A percentile compares a stretch with the other conserved stretches of the same genome.
phyloP scores from a whole-genome alignment of 345 rosid species.

The Eucalyptus melliodora region DNA sequence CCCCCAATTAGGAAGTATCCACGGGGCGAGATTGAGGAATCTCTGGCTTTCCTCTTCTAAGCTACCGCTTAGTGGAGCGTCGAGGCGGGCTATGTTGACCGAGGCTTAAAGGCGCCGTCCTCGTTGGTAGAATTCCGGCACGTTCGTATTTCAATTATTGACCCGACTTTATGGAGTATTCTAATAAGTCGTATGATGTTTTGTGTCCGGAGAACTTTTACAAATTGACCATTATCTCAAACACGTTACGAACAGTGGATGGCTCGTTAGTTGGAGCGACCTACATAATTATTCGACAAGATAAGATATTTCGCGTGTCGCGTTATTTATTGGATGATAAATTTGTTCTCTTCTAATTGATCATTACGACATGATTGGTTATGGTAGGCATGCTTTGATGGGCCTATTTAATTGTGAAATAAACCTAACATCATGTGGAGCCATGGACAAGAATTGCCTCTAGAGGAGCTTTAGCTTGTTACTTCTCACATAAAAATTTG shows the following conservation, averaged over 20 bases:
- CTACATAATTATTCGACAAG: fast-evolving
- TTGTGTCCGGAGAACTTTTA: not conserved
- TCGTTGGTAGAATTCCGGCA: not conserved
- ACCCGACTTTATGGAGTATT: not conserved
- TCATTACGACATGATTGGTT: not conserved
- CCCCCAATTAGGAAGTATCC: not conserved
- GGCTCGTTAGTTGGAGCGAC: not conserved
- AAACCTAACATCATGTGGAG: not conserved
- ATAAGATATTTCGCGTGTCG: not conserved
- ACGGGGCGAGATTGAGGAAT: not conserved
- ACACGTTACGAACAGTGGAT: not conserved
- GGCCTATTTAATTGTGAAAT: not conserved
- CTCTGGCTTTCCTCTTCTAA: not conserved
- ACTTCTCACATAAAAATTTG: not conserved
- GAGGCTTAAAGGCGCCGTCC: not conserved
- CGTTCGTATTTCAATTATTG: not conserved
- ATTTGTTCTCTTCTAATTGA: not conserved
- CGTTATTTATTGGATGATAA: fast-evolving
- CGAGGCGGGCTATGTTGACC: not conserved
- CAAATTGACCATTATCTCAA: not conserved
- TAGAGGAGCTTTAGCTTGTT: not conserved
- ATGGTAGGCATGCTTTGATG: not conserved
- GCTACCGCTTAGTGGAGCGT: not conserved
- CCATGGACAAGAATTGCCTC: not conserved
- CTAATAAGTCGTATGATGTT: not conserved